Evolutionary conservation across 257 asterid genomes (phyloP).

Genomic region (Przewalskia tangutica): DNA sequence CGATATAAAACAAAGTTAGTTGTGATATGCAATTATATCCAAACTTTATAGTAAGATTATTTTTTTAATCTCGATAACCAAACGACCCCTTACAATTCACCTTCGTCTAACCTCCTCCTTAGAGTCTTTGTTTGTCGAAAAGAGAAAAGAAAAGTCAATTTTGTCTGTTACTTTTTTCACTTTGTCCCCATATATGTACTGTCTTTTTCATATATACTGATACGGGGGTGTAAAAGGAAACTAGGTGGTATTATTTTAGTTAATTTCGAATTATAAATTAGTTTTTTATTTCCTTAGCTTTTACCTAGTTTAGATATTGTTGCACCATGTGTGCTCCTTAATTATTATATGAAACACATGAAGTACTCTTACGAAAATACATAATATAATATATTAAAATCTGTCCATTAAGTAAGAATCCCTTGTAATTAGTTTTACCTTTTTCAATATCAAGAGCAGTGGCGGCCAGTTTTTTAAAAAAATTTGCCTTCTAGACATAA

Average conservation of each 20-base stretch:
- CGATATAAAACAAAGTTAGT: not conserved
- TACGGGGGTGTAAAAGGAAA: not conserved
- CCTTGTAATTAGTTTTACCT: no score
- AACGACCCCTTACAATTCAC: not conserved
- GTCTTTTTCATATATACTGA: not conserved
- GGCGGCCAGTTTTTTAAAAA: no score
- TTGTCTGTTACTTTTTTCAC: not conserved
- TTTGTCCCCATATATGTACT: not conserved
- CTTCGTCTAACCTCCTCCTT: not conserved
- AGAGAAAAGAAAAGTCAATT: not conserved
- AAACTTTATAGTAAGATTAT: not conserved
- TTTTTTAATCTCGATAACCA: not conserved
- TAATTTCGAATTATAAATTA: no score
- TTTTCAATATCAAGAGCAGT: no score
- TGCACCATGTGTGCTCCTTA: no score
- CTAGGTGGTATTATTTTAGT: not conserved
- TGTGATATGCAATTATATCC: not conserved
- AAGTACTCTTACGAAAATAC: not conserved
- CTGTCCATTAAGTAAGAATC: no score
- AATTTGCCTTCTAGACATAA: no score
- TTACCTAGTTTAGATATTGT: not conserved
- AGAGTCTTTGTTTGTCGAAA: not conserved
- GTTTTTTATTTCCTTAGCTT: not conserved
- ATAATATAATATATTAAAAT: no score
- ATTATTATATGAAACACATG: no score